Evolutionary conservation across 345 rosid genomes (phyloP).

Genomic region (Cochlearia excelsa): DNA sequence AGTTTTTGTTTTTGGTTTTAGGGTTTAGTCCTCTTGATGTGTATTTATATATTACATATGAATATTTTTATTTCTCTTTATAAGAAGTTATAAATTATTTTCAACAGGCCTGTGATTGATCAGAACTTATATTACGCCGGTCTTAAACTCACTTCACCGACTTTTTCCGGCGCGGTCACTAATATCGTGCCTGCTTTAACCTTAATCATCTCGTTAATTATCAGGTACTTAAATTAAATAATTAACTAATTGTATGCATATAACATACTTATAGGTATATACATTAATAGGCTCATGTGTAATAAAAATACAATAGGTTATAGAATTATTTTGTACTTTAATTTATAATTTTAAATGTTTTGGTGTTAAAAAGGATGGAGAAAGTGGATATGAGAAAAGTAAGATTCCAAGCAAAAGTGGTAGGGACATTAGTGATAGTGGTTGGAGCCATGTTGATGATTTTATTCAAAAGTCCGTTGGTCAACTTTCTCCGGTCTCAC

Average conservation of each 20-base stretch:
- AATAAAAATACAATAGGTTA: too few species aligned
- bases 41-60: neutral
- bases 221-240: slow-evolving; percentile 35
- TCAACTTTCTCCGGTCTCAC: slow-evolving; percentile 59
- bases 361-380: slow-evolving; percentile 64
- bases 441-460: slow-evolving; percentile 88
- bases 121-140: slow-evolving; percentile 91
- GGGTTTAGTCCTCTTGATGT: neutral
- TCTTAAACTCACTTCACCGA: slow-evolving; percentile 77
- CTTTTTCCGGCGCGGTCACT: slow-evolving; percentile 86
- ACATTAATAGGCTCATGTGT: neutral
- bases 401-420: slow-evolving; percentile 79
- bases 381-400: slow-evolving; percentile 62
- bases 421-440: slow-evolving; percentile 76
- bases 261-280: neutral
- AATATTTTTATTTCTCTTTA: neutral
- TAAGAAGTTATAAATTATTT: neutral
- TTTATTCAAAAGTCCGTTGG: slow-evolving; percentile 63
- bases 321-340: too few species aligned
- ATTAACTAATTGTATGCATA: neutral
- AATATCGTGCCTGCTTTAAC: slow-evolving; percentile 92
- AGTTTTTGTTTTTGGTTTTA: neutral
- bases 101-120: slow-evolving; percentile 81
- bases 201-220: slow-evolving; percentile 66
- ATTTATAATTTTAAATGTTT: slow-evolving; percentile 11